Evolutionary conservation across 1,139 yeast genomes (phyloP), one percentile per base, ranked within the genome.

Genomic region (Taphrina wiesneri): DNA sequence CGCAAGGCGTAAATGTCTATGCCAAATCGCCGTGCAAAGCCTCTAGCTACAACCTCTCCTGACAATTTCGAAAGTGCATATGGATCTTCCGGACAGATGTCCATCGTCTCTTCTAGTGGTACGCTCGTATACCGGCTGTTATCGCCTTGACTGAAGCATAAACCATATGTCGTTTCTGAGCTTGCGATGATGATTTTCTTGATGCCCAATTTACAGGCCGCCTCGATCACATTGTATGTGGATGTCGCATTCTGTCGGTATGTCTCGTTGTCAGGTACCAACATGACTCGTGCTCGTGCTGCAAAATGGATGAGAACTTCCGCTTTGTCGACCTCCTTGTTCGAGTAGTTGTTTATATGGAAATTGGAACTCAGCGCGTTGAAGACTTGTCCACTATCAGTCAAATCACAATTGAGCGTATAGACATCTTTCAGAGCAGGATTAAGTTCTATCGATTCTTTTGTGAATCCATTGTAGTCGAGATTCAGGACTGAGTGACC

Each of bases 141-240:
- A 9, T 63, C 65, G 19, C 67, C 67, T 32, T 57, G 67, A 13
- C 70, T 56, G 61, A 68, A 70, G 57, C 71, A 68, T 21, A 69
- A 68, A 9, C 72, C 72, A 60, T 70, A 70, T 7, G 71, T 68
- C 2, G 71, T 70, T 46, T 70, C 71, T 13, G 72, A 70, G 9
- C 71, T 69, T 19, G 72, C 72, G 25, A 70, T 67, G 56, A 70
- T 70, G 57, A 70, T 68, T 59, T 69, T 70, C 67, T 70, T 68
- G 51, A 70, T 69, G 1, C 72, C 74, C 19, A 70, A 65, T 62
- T 70, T 70, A 57, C 68, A 68, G 19, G 72, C 71, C 49, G 71
- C 69, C 61, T 70, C 71, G 57, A 70, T 64, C 30, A 70, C 70
- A 43, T 70, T 70, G 65, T 70, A 70, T 11, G 72, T 70, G 28